A percentile compares a stretch with the other conserved stretches of the same genome.
These are phyloP conservation scores for Xylariaceae sp. DNA, from an alignment of 2,329 filamentous ascomycete species.

Conservation along the genomic window DNA sequence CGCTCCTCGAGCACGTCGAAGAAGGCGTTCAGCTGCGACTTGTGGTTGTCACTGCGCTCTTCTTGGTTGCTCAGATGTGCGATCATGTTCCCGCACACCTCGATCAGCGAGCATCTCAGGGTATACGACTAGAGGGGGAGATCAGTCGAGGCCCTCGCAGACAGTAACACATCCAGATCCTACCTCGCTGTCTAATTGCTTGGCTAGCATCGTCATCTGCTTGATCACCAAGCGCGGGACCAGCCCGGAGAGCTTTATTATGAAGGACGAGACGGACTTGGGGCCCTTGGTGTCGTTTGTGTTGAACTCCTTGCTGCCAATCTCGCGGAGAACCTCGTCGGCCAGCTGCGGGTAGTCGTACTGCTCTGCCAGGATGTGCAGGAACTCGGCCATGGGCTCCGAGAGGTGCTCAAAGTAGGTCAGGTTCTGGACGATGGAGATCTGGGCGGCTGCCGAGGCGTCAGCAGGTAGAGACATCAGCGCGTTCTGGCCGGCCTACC, in stretches of 20 bases:
- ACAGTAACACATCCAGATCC: conserved; percentile 2
- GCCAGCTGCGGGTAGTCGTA: conserved; percentile 95
- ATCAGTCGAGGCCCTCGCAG: neutral
- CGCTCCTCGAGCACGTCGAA: conserved; percentile 95
- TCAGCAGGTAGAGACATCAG: conserved; percentile 3
- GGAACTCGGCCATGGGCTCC: conserved; percentile 96
- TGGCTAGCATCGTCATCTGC: conserved; percentile 92
- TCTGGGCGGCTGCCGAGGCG: conserved; percentile 68
- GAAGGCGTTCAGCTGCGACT: conserved; percentile 91
- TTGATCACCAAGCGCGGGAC: conserved; percentile 89
- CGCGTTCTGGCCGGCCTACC: conserved; percentile 44
- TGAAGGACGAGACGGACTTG: conserved; percentile 91
- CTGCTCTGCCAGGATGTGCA: conserved; percentile 91
- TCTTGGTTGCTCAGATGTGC: conserved; percentile 84
- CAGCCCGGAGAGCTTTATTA: conserved; percentile 87
- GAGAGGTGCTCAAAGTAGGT: conserved; percentile 99
- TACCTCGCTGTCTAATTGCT: conserved; percentile 90
- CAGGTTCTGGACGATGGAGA: conserved; percentile 92
- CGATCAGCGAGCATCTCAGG: conserved; percentile 84
- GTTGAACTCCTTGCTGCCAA: conserved; percentile 97
- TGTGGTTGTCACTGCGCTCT: conserved; percentile 85
- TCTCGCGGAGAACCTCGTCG: conserved; percentile 86
- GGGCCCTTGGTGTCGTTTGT: conserved; percentile 92
- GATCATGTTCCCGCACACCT: conserved; percentile 95
- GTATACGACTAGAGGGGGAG: conserved; percentile 66